Conservation (phyloP, 495 filamentous ascomycete species). For the Bombardia bombarda region DNA sequence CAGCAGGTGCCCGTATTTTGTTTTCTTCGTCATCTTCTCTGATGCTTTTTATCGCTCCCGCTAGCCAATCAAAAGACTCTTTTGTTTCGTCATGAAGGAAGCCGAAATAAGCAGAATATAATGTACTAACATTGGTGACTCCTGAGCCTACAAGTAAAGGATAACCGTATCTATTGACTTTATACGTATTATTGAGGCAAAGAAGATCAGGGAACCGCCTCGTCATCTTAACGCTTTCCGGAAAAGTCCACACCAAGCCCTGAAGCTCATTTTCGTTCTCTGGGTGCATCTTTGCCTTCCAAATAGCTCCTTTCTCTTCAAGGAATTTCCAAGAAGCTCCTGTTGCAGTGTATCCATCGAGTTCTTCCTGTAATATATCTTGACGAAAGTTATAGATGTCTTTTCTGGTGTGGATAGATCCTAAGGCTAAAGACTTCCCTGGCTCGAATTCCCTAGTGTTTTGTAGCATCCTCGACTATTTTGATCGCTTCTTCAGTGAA, state of each 20-base stretch:
- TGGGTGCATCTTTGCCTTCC: no score
- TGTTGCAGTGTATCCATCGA: not conserved
- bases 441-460: not conserved
- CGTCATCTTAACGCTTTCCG: no score
- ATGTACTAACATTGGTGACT: no score
- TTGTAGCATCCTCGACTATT: not conserved
- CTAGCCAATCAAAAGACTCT: not conserved
- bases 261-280: no score
- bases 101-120: no score
- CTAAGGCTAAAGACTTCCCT: not conserved
- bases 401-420: not conserved
- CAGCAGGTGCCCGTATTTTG: not conserved
- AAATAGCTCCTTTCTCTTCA: not conserved
- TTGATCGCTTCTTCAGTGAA: not conserved
- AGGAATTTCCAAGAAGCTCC: not conserved
- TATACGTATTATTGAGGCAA: no score
- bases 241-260: no score
- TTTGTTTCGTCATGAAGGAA: no score
- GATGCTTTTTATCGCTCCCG: not conserved
- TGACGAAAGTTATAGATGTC: not conserved
- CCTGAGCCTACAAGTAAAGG: no score
- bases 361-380: not conserved
- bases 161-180: no score
- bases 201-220: no score
- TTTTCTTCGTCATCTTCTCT: not conserved